Percentiles rank a stretch among this genome's conserved stretches.
phyloP scores from a whole-genome alignment of 2,329 filamentous ascomycete species.

The Colletotrichum sp. region DNA sequence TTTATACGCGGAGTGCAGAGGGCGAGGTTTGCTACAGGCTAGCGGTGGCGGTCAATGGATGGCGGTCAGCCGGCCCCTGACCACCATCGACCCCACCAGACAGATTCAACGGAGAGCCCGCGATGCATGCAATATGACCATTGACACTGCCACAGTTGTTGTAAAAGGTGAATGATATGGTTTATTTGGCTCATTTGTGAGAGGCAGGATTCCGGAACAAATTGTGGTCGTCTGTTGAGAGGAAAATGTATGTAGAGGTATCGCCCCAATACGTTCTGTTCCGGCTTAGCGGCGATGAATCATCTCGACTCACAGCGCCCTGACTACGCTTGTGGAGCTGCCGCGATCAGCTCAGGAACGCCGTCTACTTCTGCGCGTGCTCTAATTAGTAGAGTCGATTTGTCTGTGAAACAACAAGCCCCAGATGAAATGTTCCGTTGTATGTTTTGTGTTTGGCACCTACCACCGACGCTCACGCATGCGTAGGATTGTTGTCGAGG shows the following conservation, averaged over 20 bases:
- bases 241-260: not conserved
- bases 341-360: not conserved
- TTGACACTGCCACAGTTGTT: not conserved
- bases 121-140: not conserved
- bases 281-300: not conserved
- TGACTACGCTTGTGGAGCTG: not conserved
- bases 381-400: accelerated
- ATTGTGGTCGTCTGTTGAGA: not conserved
- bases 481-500: not conserved
- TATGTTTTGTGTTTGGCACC: not conserved
- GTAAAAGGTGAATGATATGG: not conserved
- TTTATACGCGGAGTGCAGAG: not conserved
- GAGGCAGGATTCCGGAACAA: not conserved
- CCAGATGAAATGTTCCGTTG: not conserved
- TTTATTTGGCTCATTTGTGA: not conserved
- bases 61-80: not conserved
- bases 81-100: not conserved
- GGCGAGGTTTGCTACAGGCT: not conserved
- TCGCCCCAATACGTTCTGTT: not conserved
- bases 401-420: not conserved
- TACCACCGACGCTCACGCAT: accelerated
- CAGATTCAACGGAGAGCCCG: not conserved
- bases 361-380: not conserved
- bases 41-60: not conserved
- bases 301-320: not conserved